Base-by-base conservation (phyloP, 768 basidiomycete genomes). In the Tricholoma flavovirens region DNA sequence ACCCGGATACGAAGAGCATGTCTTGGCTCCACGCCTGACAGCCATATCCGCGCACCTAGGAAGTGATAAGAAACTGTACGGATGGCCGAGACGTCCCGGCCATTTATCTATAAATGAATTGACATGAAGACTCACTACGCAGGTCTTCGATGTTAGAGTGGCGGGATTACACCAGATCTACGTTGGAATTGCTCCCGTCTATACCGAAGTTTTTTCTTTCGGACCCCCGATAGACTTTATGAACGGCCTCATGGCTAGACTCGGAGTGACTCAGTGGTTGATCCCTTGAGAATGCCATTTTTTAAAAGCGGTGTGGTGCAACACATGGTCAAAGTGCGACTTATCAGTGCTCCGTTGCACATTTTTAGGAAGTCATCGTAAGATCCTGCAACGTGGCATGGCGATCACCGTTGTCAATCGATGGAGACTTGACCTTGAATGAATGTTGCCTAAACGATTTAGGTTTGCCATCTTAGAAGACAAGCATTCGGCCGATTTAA, bases 331-430 rank as follows among this genome's bases (percentile, higher is more conserved):
- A 29, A 29, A 12, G 40, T 38, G 29, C 29, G 26, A 42, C 52
- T 53, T 53, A 36, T 40, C 29, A 53, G 24, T 19, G 4, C 38
- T n/a, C 35, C 29, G 32, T 29, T 30, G 46, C 24, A 9, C 46
- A 49, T 29, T 17, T 49, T 30, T 30, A 49, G 46, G 26, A 49
- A 48, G 26, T 26, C 1, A 46, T 30, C 26, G 29, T 15, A 4
- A 29, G 46, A 49, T 30, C 46, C n/a, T 17, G 46, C n/a, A 30
- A 49, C 29, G 46, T 49, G 46, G 46, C 46, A 17, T 32, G 32
- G 36, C 12, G 22, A 52, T 52, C 32, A 19, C 52, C 52, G 43
- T 9, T 42, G 43, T 42, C 52, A 43, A 53, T 53, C 52, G 29
- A 30, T 36, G 52, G 30, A 53, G 26, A 11, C 38, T 15, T 30